phyloP scores from a whole-genome alignment of 23 red algal species.

The Pyropia yezoensis region DNA sequence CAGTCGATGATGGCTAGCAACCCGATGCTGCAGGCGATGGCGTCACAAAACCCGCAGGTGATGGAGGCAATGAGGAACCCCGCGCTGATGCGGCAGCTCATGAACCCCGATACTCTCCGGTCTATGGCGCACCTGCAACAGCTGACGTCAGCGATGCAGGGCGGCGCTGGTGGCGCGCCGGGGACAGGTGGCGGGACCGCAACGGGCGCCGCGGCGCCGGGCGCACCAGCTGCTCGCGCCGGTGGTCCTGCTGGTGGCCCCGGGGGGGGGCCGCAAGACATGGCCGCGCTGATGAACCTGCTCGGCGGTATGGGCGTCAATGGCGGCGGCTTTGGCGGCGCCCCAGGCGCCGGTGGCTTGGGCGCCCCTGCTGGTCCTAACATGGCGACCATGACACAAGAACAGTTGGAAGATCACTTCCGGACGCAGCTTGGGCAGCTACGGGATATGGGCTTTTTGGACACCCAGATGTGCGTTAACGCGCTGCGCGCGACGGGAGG shows the following conservation, averaged over 20 bases:
- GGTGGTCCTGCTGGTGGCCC: conserved; percentile 1
- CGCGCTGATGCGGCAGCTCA: conserved; percentile 55
- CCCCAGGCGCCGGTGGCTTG: conserved; percentile 7
- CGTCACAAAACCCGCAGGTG: conserved; percentile 74
- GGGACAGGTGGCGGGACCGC: background rate
- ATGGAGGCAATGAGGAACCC: conserved; percentile 62
- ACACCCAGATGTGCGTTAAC: conserved; percentile 75
- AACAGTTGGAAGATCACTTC: conserved; percentile 90
- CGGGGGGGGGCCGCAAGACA: background rate
- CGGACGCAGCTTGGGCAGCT: conserved; percentile 84
- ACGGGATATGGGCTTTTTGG: conserved; percentile 96
- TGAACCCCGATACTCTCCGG: conserved; percentile 59
- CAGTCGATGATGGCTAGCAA: conserved; percentile 54
- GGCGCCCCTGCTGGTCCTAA: background rate
- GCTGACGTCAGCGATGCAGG: conserved; percentile 11
- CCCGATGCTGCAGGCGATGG: conserved; percentile 52
- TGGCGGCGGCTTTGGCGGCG: conserved; percentile 16
- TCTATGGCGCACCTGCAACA: conserved; percentile 50
- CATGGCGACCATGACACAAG: conserved; percentile 55
- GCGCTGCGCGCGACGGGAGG: conserved; percentile 78
- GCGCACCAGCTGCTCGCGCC: conserved; percentile 9
- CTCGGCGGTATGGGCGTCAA: conserved; percentile 11
- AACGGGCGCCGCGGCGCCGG: conserved; percentile 2
- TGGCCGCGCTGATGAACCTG: conserved; percentile 43
- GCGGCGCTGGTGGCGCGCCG: background rate